Evolutionary conservation across 2,329 filamentous ascomycete species (phyloP), one percentile per base, ranked within the genome.

Genomic region (Didymellaceae sp.): DNA sequence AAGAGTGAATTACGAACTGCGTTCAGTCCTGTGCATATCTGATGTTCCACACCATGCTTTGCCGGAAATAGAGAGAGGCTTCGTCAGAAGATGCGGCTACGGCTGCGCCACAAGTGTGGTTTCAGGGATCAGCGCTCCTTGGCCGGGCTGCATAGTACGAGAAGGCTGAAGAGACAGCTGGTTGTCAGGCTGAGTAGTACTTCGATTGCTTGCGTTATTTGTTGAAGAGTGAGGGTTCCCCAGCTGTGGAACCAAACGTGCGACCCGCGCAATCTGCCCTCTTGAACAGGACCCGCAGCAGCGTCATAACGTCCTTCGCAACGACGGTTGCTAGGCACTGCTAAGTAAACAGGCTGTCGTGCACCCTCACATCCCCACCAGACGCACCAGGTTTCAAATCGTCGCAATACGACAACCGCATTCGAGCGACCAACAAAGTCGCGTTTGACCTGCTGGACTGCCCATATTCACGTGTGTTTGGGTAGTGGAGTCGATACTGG

Each of bases 241-340:
- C 52, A 41, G 46, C 48, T 45, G 52, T 51, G 37, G 38, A 42
- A 26, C 14, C 34, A 28, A 25, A 33, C 18, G 24, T 38, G 33
- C 18, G 45, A 44, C 24, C 26, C 30, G 34, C 25, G 32, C 20
- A 42, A 31, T 22, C 38, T 28, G 42, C 42, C 37, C 42, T 42
- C 37, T 34, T 31, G 14, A 14, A 11, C 37, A 31, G 48, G 48
- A 45, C 48, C 48, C 48, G 48, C 48, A 45, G 18, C 30, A 45
- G 16, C 41, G 48, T 51, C 48, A 51, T 38, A 26, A 44, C 26
- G 39, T 50, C 46, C 47, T 28, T 33, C 48, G 44, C 48, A 52
- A 56, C 65, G 39, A 46, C 52, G 54, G 66, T 70, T 68, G 65
- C 65, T 62, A 56, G 53, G n/a, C n/a, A n/a, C n/a, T n/a, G n/a